These are phyloP conservation scores for Xenosphaeropsis pyriputrescens DNA, from an alignment of 2,329 filamentous ascomycete genomes.

Conservation along the genomic window DNA sequence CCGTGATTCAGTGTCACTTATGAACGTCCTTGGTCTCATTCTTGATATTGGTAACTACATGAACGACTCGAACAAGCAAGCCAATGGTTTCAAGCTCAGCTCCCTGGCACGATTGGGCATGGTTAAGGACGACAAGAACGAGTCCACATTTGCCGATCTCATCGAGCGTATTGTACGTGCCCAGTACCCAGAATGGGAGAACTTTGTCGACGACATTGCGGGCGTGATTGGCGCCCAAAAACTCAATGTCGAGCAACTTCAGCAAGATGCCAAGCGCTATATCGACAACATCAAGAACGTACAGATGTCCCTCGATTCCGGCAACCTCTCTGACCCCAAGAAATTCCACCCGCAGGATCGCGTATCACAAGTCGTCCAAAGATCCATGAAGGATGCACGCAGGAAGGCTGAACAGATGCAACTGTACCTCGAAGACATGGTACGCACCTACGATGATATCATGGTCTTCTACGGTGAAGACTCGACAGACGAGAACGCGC, in stretches of 20 bases:
- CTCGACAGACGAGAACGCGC: slow-evolving; percentile 76
- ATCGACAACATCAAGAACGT: slow-evolving; percentile 92
- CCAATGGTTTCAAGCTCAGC: slow-evolving; percentile 92
- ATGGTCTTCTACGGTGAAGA: slow-evolving; percentile 97
- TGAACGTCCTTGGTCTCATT: slow-evolving; percentile 93
- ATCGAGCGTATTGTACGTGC: slow-evolving; percentile 93
- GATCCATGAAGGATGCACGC: slow-evolving; percentile 91
- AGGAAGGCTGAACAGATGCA: slow-evolving; percentile 94
- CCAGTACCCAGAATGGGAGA: slow-evolving; percentile 92
- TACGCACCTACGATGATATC: slow-evolving; percentile 82
- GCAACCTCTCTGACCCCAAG: slow-evolving; percentile 90
- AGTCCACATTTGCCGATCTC: slow-evolving; percentile 87
- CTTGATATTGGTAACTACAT: slow-evolving; percentile 99
- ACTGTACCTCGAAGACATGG: slow-evolving; percentile 87
- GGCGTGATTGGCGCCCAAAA: slow-evolving; percentile 72
- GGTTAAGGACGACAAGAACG: slow-evolving; percentile 99
- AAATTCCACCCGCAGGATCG: slow-evolving; percentile 97
- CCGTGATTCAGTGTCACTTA: slow-evolving; percentile 79
- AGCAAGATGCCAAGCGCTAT: slow-evolving; percentile 76
- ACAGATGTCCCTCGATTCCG: slow-evolving; percentile 79
- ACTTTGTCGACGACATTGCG: slow-evolving; percentile 70
- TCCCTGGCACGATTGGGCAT: slow-evolving; percentile 85
- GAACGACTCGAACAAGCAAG: slow-evolving; percentile 99
- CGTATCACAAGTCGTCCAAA: slow-evolving; percentile 79
- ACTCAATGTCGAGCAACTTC: slow-evolving; percentile 87